Evolutionary conservation across 2,329 filamentous ascomycete species (phyloP), one percentile per base, ranked within the genome.

Genomic region (Colletotrichum sp.): DNA sequence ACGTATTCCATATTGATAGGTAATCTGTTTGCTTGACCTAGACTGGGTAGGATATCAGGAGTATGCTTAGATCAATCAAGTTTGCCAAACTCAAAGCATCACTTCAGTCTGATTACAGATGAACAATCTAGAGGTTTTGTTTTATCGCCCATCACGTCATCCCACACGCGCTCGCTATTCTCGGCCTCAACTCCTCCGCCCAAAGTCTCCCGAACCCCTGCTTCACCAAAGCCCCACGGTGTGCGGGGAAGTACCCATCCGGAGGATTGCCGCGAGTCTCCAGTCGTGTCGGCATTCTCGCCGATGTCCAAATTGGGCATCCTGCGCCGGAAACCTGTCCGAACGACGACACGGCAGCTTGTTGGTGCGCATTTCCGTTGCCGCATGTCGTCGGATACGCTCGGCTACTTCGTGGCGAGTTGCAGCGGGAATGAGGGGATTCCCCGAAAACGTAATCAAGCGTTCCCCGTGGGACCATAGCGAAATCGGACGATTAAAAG

Each of bases 1-100:
- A 77, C 73, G 68, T 80, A 80, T 79, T 79, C 78, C 79, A 79
- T 64, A 0, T 39, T 79, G 32, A 6, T 52, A 1, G 32, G 6
- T 52, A 1, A 22, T 52, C 11, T 22, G n/a, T 22, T 52, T 52
- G 44, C 44, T 22, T 52, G n/a, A 22, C 44, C n/a, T 22, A 9
- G 1, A 0, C n/a, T 19, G 11, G 16, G 3, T 22, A 22, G 22
- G 11, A 5, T 34, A n/a, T 8, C 13, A 66, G 3, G 11, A 63
- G 0, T 6, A 13, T 3, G 1, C 16, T 15, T 2, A 4, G 22
- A 15, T 59, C 1, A 19, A 4, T 16, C 8, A 11, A 15, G 1
- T 29, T 13, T 22, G 30, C 6, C 19, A 16, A 19, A 2, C 19
- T 69, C 32, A 15, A 0, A 30, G 1, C 8, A 59, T 9, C 16